Percentiles rank a stretch among this genome's conserved stretches.
Conservation (phyloP, 768 basidiomycete species). For the Coprinellus micaceus region DNA sequence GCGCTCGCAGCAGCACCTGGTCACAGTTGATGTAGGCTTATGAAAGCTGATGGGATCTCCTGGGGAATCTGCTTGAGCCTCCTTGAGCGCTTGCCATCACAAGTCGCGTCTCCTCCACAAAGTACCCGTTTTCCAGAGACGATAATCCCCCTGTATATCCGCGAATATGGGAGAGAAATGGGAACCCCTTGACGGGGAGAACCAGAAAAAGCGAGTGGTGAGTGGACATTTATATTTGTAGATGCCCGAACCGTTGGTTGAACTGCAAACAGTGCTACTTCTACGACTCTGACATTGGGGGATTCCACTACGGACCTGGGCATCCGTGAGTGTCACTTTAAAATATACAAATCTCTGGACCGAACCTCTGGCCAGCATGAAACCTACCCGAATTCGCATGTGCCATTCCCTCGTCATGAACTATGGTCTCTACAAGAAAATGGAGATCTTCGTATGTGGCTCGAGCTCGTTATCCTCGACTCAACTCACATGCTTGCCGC, state of each 20-base stretch:
- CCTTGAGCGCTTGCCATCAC: slow-evolving; percentile 7
- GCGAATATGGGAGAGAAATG: slow-evolving; percentile 44
- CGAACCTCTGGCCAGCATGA: slow-evolving; percentile 64
- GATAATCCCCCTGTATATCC: background rate
- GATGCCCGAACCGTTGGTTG: slow-evolving; percentile 3
- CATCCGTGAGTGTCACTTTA: slow-evolving; percentile 64
- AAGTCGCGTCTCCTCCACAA: background rate
- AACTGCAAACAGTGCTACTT: slow-evolving; percentile 79
- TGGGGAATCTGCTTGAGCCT: background rate
- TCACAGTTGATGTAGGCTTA: background rate
- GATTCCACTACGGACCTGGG: slow-evolving; percentile 98
- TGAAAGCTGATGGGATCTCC: slow-evolving; percentile 2
- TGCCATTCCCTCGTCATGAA: slow-evolving; percentile 99
- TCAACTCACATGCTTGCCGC: slow-evolving; percentile 5
- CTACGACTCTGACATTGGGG: slow-evolving; percentile 98
- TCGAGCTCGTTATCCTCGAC: background rate
- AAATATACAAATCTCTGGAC: background rate
- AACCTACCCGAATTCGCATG: slow-evolving; percentile 98
- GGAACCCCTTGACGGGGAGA: slow-evolving; percentile 68
- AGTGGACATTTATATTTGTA: slow-evolving; percentile 30
- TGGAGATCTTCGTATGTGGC: slow-evolving; percentile 95
- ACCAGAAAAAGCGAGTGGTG: slow-evolving; percentile 83
- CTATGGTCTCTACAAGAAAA: slow-evolving; percentile 97
- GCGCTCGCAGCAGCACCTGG: background rate
- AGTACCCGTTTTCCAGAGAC: background rate